A percentile compares a stretch with the other conserved stretches of the same genome.
These are phyloP conservation scores for Amylostereum areolatum DNA, from an alignment of 1,284 basidiomycete species.

Conservation along the genomic window DNA sequence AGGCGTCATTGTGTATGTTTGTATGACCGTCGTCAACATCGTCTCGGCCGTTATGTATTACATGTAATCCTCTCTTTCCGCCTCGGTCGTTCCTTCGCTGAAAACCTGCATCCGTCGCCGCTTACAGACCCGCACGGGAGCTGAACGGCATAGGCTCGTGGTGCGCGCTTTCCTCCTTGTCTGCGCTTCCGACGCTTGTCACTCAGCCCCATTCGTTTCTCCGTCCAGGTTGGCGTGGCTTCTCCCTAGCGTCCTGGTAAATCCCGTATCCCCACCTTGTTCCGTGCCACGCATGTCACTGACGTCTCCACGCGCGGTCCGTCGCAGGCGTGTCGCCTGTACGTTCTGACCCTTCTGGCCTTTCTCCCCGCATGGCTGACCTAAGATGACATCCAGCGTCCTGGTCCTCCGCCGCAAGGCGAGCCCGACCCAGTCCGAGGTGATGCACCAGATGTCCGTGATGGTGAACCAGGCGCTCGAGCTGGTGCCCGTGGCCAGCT, in stretches of 20 bases:
- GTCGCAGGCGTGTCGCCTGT: conserved; percentile 12
- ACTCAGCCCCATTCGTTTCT: not conserved
- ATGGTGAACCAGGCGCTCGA: conserved; percentile 18
- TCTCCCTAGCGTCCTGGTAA: conserved; percentile 11
- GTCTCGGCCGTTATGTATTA: conserved; percentile 11
- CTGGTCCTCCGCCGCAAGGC: conserved; percentile 17
- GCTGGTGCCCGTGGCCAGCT: conserved; percentile 1
- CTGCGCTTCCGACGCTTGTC: not conserved
- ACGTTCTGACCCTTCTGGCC: not conserved
- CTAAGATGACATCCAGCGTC: conserved; percentile 11
- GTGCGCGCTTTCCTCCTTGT: conserved; percentile 10
- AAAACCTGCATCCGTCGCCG: conserved; percentile 1
- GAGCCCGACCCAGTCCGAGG: conserved; percentile 15
- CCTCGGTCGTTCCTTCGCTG: not conserved
- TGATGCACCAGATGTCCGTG: conserved; percentile 10
- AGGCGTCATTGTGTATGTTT: conserved; percentile 13
- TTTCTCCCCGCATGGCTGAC: not conserved
- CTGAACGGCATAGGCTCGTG: conserved; percentile 11
- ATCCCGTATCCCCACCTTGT: conserved; percentile 3
- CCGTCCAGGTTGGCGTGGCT: not conserved
- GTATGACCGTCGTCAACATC: conserved; percentile 10
- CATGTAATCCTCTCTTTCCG: not conserved
- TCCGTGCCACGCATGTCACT: not conserved
- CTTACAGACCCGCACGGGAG: not conserved
- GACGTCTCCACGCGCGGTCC: not conserved